Percentiles rank a stretch among this genome's conserved stretches.
Conservation (phyloP, 306 rosid genomes). For the Ceratonia siliqua region DNA sequence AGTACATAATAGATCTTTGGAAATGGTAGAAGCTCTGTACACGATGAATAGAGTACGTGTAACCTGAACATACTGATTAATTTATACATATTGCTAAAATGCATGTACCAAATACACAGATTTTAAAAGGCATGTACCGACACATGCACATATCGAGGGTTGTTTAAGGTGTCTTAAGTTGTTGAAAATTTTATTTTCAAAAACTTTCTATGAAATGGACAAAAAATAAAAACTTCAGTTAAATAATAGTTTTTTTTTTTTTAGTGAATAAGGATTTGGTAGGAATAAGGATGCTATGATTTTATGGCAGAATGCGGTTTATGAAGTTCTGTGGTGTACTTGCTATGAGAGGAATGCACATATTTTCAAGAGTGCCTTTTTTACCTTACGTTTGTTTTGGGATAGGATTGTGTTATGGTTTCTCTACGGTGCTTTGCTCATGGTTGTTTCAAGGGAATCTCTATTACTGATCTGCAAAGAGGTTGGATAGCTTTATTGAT, state of each 20-base stretch:
- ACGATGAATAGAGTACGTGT: conserved; percentile 74
- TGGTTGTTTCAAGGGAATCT: neutral
- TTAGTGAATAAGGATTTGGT: neutral
- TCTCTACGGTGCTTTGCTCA: neutral
- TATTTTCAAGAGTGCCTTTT: no score
- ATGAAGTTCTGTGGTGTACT: no score
- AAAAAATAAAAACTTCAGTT: neutral
- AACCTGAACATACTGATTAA: conserved; percentile 24
- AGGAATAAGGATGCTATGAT: no score
- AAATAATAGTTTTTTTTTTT: neutral
- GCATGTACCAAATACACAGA: conserved; percentile 6
- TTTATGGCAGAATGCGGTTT: no score
- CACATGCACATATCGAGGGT: conserved; percentile 15
- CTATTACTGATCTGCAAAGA: neutral
- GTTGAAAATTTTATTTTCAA: neutral
- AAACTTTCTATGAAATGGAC: neutral
- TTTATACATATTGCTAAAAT: conserved; percentile 31
- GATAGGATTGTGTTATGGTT: no score
- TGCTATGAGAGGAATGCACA: no score
- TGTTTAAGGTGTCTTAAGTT: neutral
- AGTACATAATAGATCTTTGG: conserved; percentile 66
- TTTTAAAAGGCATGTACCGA: conserved; percentile 22
- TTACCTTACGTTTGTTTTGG: no score
- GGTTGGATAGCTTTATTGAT: neutral
- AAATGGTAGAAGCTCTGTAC: conserved; percentile 96